A percentile compares a stretch with the other conserved stretches of the same genome.
phyloP scores from a whole-genome alignment of 495 filamentous ascomycete genomes.

The Pyronema omphalodes region DNA sequence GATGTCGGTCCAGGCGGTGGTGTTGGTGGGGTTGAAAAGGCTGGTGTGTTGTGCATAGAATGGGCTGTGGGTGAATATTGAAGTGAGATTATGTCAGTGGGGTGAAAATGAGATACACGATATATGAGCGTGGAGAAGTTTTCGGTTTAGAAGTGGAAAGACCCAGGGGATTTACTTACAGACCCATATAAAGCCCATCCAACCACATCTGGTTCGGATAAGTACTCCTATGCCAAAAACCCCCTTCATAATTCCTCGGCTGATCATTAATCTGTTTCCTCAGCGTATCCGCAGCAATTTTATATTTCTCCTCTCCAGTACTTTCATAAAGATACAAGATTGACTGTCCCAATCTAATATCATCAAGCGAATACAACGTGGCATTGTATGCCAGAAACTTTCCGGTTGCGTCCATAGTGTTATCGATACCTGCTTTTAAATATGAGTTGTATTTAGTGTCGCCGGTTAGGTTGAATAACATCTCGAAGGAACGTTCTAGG shows the following conservation, averaged over 20 bases:
- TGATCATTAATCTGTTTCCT: slow-evolving; percentile 32
- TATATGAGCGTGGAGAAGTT: too few relatives aligned
- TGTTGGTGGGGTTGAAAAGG: slow-evolving; percentile 27
- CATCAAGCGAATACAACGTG: slow-evolving; percentile 32
- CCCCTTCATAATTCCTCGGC: slow-evolving; percentile 30
- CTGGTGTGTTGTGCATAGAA: slow-evolving; percentile 34
- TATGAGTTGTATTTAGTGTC: slow-evolving; percentile 24
- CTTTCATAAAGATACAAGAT: slow-evolving; percentile 30
- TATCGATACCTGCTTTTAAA: slow-evolving; percentile 26
- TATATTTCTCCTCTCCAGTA: slow-evolving; percentile 26
- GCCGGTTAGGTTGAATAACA: slow-evolving; percentile 24
- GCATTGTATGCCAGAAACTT: slow-evolving; percentile 27
- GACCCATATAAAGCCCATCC: slow-evolving; percentile 28
- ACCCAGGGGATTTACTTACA: neutral
- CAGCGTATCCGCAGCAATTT: slow-evolving; percentile 28
- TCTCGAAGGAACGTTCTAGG: slow-evolving; percentile 27
- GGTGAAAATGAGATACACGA: neutral
- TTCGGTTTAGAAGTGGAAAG: too few relatives aligned
- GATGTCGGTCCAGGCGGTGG: slow-evolving; percentile 30
- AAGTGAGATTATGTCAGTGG: slow-evolving; percentile 13
- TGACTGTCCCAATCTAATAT: slow-evolving; percentile 32
- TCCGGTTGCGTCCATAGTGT: slow-evolving; percentile 26
- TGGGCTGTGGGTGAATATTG: slow-evolving; percentile 33
- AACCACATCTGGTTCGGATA: slow-evolving; percentile 42
- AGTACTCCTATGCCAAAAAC: slow-evolving; percentile 35